Evolutionary conservation across 2,329 filamentous ascomycete genomes (phyloP).

Genomic region (Golovinomyces cichoracearum): DNA sequence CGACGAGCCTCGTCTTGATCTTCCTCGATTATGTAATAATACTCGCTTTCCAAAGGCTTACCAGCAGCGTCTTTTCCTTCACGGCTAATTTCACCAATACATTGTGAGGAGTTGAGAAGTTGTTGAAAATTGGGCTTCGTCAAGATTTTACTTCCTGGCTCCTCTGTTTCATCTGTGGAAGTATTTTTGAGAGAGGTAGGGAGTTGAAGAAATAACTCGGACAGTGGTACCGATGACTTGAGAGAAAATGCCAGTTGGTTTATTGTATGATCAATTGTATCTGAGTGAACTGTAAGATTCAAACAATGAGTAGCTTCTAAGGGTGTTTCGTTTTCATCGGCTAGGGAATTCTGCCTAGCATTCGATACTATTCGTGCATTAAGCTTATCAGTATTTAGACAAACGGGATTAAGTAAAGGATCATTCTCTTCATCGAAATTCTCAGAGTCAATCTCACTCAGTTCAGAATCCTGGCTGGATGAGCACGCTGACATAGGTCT

Average conservation of each 20-base stretch:
- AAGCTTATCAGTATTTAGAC: conserved; percentile 65
- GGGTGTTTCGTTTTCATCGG: conserved; percentile 14
- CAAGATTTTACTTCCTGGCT: conserved; percentile 20
- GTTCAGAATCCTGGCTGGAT: conserved; percentile 42
- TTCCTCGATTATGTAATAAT: conserved; percentile 78
- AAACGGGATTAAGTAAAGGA: conserved; percentile 74
- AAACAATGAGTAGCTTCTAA: not conserved
- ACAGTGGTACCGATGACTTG: conserved; percentile 70
- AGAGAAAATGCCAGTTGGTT: conserved; percentile 93
- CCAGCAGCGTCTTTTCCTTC: conserved; percentile 92
- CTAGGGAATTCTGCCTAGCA: conserved; percentile 7
- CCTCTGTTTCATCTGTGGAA: conserved; percentile 2
- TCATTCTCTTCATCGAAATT: conserved; percentile 86
- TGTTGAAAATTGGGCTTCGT: conserved; percentile 37
- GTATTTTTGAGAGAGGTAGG: conserved; percentile 34
- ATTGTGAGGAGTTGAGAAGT: conserved; percentile 47
- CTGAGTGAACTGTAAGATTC: conserved; percentile 13
- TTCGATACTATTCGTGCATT: conserved; percentile 36
- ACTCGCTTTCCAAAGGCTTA: conserved; percentile 80
- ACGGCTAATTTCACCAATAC: conserved; percentile 67
- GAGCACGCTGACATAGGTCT: conserved; percentile 12
- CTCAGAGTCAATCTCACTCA: not conserved
- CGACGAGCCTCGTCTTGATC: conserved; percentile 50
- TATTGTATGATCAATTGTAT: conserved; percentile 57
- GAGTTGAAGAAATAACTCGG: conserved; percentile 67